Percentiles rank a stretch among this genome's conserved stretches.
phyloP scores from a whole-genome alignment of 805 yeast species.

The Candida loeiensis region DNA sequence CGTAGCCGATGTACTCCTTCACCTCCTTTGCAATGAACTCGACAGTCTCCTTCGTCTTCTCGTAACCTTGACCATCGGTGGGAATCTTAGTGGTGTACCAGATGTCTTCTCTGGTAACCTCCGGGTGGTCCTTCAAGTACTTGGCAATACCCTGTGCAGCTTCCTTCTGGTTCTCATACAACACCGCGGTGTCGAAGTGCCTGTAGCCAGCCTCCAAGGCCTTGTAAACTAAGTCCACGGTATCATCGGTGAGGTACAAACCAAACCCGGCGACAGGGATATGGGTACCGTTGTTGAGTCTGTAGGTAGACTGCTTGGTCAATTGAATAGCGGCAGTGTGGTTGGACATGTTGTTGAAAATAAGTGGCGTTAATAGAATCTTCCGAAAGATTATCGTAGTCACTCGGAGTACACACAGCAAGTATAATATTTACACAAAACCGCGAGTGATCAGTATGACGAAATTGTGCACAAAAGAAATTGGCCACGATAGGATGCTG shows the following conservation, averaged over 20 bases:
- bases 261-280: conserved; percentile 62
- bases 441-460: too few species aligned
- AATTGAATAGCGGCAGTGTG: conserved; percentile 34
- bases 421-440: not conserved
- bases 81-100: conserved; percentile 37
- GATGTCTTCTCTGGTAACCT: conserved; percentile 29
- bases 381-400: not conserved
- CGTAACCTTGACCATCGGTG: conserved; percentile 33
- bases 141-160: conserved; percentile 55
- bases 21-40: conserved; percentile 29
- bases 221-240: conserved; percentile 44
- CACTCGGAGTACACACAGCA: not conserved
- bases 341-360: conserved; percentile 27
- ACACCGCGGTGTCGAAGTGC: conserved; percentile 69
- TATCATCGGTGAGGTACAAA: conserved; percentile 38
- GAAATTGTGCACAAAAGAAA: too few species aligned
- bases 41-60: conserved; percentile 29
- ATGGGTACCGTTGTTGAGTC: conserved; percentile 50
- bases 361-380: not conserved
- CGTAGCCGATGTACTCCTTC: conserved; percentile 31
- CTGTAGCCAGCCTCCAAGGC: conserved; percentile 69
- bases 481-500: too few species aligned
- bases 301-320: conserved; percentile 33
- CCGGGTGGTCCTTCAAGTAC: conserved; percentile 47
- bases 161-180: conserved; percentile 62